Conservation (phyloP, 129 eudicot genomes). For the Flaveria robusta region DNA sequence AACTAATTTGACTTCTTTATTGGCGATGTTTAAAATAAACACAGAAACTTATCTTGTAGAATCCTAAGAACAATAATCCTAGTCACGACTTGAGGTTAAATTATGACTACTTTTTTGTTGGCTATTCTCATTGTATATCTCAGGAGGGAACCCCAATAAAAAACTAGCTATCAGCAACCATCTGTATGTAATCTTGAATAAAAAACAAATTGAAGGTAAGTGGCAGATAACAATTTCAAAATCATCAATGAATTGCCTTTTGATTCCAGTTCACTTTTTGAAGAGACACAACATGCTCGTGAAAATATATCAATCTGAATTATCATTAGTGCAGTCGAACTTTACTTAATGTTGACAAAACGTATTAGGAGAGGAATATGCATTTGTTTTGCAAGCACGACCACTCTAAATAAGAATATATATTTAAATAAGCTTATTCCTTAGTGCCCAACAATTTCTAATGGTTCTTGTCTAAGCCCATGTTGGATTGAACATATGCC, state of each 20-base stretch:
- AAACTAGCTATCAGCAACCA: slow-evolving; percentile 11
- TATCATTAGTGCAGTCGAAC: slow-evolving; percentile 5
- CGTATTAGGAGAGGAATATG: background rate
- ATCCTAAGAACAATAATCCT: background rate
- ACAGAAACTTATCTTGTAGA: background rate
- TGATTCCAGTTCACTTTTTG: background rate
- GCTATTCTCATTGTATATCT: slow-evolving; percentile 5
- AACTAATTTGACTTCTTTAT: slow-evolving; percentile 6
- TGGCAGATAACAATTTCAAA: background rate
- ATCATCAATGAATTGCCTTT: slow-evolving; percentile 5
- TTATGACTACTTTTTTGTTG: background rate
- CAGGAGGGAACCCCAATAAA: background rate
- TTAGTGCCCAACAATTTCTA: slow-evolving; percentile 13
- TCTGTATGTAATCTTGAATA: background rate
- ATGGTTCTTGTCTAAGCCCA: slow-evolving; percentile 14
- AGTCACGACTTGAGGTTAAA: background rate
- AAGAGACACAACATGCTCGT: background rate
- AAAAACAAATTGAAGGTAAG: slow-evolving; percentile 8
- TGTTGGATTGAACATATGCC: background rate
- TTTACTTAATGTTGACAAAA: slow-evolving; percentile 16
- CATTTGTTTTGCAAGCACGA: background rate
- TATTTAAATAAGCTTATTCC: background rate
- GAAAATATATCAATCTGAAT: background rate
- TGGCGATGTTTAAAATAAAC: background rate
- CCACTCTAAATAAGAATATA: background rate